phyloP scores from a whole-genome alignment of 768 basidiomycete species.

The Mycena floridula region DNA sequence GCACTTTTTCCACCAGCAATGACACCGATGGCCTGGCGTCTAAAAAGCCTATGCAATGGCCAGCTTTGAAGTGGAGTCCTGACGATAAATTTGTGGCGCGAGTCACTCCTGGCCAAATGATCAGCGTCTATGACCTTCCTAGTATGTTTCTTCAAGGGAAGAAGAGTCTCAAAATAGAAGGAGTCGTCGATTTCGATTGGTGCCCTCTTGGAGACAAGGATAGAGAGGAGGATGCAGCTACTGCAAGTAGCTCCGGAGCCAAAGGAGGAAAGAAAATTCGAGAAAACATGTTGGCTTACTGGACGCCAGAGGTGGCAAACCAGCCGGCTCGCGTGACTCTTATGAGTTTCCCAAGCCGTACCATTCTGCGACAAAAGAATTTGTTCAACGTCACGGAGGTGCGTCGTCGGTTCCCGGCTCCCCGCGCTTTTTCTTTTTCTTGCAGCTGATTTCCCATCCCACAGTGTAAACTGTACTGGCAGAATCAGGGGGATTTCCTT shows the following conservation, averaged over 20 bases:
- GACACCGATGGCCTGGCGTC: constrained; percentile 50
- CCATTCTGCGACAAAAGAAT: constrained; percentile 88
- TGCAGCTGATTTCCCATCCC: constrained; percentile 5
- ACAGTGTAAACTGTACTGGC: constrained; percentile 97
- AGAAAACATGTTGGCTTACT: constrained; percentile 95
- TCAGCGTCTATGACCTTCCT: constrained; percentile 94
- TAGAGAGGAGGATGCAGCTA: constrained; percentile 61
- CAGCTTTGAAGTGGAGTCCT: constrained; percentile 93
- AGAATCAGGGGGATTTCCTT: constrained; percentile 96
- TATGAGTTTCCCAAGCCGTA: constrained; percentile 80
- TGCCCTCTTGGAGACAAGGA: constrained; percentile 91
- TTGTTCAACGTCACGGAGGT: constrained; percentile 97
- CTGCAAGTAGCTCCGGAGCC: constrained; percentile 31
- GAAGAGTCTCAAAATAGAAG: constrained; percentile 96
- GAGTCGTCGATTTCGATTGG: constrained; percentile 98
- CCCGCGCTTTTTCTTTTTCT: constrained; percentile 1
- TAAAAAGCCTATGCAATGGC: constrained; percentile 91
- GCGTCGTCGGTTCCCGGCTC: constrained; percentile 25
- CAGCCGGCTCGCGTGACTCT: constrained; percentile 97
- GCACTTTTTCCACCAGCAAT: constrained; percentile 73
- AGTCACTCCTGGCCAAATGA: constrained; percentile 84
- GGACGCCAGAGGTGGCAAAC: constrained; percentile 95
- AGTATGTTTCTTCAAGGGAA: constrained; percentile 92
- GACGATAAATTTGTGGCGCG: constrained; percentile 95
- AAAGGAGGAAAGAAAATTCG: constrained; percentile 56